Percentiles rank a stretch among this genome's conserved stretches.
Conservation (phyloP, 2,329 filamentous ascomycete species). For the Penicillium sumatraense region DNA sequence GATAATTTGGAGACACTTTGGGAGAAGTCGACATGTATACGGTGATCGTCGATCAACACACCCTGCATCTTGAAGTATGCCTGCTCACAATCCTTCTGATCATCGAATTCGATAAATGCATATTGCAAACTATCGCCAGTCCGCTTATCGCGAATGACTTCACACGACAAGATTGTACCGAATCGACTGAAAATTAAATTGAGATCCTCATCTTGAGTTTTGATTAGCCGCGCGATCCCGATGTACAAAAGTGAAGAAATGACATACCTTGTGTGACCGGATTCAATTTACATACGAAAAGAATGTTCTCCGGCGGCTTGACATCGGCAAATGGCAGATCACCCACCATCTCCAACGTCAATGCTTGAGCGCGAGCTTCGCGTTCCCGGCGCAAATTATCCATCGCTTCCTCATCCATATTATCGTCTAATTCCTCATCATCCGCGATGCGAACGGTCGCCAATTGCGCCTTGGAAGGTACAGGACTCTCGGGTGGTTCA, state of each 20-base stretch:
- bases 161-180: conserved; percentile 91
- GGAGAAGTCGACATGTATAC: conserved; percentile 98
- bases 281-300: conserved; percentile 98
- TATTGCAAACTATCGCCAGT: conserved; percentile 96
- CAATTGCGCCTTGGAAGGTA: conserved; percentile 81
- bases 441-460: conserved; percentile 91
- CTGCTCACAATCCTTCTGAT: conserved; percentile 88
- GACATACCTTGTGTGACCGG: conserved; percentile 77
- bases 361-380: conserved; percentile 88
- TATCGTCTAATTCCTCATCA: conserved; percentile 78
- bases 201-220: conserved; percentile 74
- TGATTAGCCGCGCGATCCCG: background rate
- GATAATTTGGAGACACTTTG: conserved; percentile 89
- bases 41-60: conserved; percentile 93
- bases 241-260: background rate
- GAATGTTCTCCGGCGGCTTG: conserved; percentile 92
- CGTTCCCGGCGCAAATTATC: conserved; percentile 83
- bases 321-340: conserved; percentile 97
- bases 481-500: conserved; percentile 78
- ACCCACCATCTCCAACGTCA: conserved; percentile 97
- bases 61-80: conserved; percentile 99
- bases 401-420: conserved; percentile 77
- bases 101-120: conserved; percentile 95
- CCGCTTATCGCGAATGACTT: conserved; percentile 91
- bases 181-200: conserved; percentile 97